Evolutionary conservation across 371 early-diverging fungal genomes (phyloP), one percentile per base, ranked within the genome.

Genomic region (Mucor indicus): DNA sequence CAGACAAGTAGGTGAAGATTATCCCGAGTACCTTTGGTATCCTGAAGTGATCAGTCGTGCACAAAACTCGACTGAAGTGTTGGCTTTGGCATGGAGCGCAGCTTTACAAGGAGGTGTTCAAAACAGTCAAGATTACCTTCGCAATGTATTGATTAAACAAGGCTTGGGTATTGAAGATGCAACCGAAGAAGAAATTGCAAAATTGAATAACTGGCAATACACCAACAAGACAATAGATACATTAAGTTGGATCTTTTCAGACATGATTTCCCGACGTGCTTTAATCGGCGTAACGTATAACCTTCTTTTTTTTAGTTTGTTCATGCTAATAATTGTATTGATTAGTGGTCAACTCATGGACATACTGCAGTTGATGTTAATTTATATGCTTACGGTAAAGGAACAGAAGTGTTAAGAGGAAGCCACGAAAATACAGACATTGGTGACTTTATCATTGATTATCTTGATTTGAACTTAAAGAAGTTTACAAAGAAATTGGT

Each of bases 321-420:
- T n/a, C n/a, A n/a, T n/a, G n/a, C n/a, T n/a, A n/a, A n/a, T n/a
- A n/a, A n/a, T n/a, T n/a, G n/a, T n/a, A n/a, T 24, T 48, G 43
- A 44, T 45, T 54, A 87, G 50, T 97, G 94, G 93, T 74, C 90
- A 5, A 94, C 94, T 0, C 87, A 89, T 57, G 95, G 95, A 0
- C 96, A 96, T 52, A 88, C 94, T 3, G 95, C 87, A 1, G 91
- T 93, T 4, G 96, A 96, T 71, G 98, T 97, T 0, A 96, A 94
- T 41, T 63, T 95, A 21, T 91, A 89, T 56, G 89, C 91, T 0
- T 78, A 82, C 21, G 91, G 92, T 2, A 45, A 52, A 10, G 57
- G 63, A 5, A 56, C 77, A 12, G 55, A 75, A 24, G 22, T 31
- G 5, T 54, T 92, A 38, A 51, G 58, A 21, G 91, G 91, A 6